Evolutionary conservation across 2,329 filamentous ascomycete genomes (phyloP).

Genomic region (Xylariaceae sp.): DNA sequence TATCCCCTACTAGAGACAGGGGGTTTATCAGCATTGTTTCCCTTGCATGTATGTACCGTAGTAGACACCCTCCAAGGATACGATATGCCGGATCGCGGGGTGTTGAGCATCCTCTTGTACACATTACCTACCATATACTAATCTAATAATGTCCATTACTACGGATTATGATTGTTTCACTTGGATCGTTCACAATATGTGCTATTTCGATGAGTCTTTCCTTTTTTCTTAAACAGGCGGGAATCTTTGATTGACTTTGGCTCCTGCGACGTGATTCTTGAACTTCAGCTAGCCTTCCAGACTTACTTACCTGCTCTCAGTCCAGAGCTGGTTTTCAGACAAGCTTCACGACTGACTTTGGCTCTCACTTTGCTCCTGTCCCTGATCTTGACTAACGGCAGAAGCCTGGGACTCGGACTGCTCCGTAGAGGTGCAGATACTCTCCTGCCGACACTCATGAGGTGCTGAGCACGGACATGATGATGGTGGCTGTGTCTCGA

Average conservation of each 20-base stretch:
- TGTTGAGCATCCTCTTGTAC: neutral
- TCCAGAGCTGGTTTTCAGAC: too few relatives aligned
- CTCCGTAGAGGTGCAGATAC: neutral
- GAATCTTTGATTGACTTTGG: too few relatives aligned
- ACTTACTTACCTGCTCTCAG: too few relatives aligned
- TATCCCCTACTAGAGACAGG: constrained; percentile 69
- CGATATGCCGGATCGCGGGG: neutral
- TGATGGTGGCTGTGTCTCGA: neutral
- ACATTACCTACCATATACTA: neutral
- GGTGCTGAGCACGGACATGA: neutral
- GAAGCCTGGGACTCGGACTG: neutral
- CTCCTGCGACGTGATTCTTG: too few relatives aligned
- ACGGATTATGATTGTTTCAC: too few relatives aligned
- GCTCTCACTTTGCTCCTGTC: neutral
- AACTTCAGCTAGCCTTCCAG: too few relatives aligned
- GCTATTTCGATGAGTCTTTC: too few relatives aligned
- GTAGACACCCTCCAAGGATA: neutral
- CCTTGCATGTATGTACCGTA: neutral
- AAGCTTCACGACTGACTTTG: too few relatives aligned
- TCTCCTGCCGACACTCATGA: neutral
- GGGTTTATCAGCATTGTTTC: neutral
- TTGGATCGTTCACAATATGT: too few relatives aligned
- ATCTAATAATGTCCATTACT: too few relatives aligned
- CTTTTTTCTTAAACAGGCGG: too few relatives aligned
- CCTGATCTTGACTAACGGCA: neutral